Conservation (phyloP, 2,329 filamentous ascomycete genomes). For the Colletotrichum tabaci region DNA sequence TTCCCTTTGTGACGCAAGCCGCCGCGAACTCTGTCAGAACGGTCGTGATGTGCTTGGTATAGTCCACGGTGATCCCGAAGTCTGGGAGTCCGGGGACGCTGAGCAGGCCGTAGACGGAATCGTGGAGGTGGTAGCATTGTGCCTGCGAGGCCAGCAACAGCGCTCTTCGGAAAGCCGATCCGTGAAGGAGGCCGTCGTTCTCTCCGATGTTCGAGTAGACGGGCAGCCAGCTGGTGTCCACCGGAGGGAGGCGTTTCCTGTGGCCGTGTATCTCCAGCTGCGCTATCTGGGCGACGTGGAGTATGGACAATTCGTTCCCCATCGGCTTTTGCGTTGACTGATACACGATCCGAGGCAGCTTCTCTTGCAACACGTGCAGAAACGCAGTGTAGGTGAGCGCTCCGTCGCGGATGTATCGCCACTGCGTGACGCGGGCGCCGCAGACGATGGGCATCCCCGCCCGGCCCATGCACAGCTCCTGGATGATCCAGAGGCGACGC, state of each 20-base stretch:
- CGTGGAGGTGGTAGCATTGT: conserved; percentile 7
- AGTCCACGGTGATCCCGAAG: conserved; percentile 1
- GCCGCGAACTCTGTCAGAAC: conserved; percentile 12
- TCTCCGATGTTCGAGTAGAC: not conserved
- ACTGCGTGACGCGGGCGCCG: conserved; percentile 17
- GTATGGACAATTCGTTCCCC: conserved; percentile 7
- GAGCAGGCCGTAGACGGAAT: conserved; percentile 17
- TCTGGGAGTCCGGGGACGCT: conserved; percentile 15
- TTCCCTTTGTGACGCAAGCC: conserved; percentile 11
- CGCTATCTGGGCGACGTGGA: conserved; percentile 20
- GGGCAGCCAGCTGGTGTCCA: conserved; percentile 13
- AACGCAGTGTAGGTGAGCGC: not conserved
- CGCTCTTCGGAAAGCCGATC: conserved; percentile 11
- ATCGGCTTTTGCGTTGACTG: not conserved
- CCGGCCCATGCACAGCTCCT: conserved; percentile 22
- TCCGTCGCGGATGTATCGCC: conserved; percentile 26
- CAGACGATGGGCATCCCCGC: conserved; percentile 18
- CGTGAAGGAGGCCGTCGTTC: conserved; percentile 5
- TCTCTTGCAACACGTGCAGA: conserved; percentile 8
- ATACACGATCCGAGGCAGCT: not conserved
- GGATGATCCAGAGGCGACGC: conserved; percentile 31
- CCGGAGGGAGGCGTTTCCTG: conserved; percentile 3
- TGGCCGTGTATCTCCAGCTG: conserved; percentile 22
- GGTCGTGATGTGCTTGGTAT: not conserved
- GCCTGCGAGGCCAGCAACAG: conserved; percentile 17